Evolutionary conservation across 2,329 filamentous ascomycete species (phyloP).

Genomic region (Amesomyces nigricolor): DNA sequence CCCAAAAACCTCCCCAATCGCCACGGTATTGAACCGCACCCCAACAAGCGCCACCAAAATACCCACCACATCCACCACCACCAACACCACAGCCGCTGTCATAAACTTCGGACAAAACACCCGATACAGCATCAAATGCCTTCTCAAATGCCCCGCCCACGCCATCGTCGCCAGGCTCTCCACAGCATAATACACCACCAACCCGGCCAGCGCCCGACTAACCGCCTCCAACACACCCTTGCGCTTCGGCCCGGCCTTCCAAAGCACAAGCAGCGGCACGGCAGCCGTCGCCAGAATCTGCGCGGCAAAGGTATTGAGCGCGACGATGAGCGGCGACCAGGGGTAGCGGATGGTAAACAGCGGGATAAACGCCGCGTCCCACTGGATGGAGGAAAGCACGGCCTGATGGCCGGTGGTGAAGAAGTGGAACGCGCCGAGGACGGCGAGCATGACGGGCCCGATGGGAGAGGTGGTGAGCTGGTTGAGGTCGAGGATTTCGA

Average conservation of each 20-base stretch:
- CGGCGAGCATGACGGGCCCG: conserved; percentile 74
- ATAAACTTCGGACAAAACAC: conserved; percentile 92
- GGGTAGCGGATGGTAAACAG: conserved; percentile 79
- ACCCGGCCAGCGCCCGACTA: conserved; percentile 64
- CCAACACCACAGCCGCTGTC: conserved; percentile 64
- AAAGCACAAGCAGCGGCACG: conserved; percentile 76
- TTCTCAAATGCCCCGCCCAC: conserved; percentile 80
- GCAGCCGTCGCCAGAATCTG: conserved; percentile 77
- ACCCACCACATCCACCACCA: conserved; percentile 71
- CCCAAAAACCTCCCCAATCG: conserved; percentile 84
- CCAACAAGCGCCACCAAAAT: conserved; percentile 68
- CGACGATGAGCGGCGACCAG: conserved; percentile 76
- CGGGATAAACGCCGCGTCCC: conserved; percentile 92
- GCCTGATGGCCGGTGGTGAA: conserved; percentile 99
- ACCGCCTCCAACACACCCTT: conserved; percentile 64
- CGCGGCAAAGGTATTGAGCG: conserved; percentile 81
- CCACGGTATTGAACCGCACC: conserved; percentile 68
- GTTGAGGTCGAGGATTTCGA: conserved; percentile 58
- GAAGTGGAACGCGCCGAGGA: conserved; percentile 91
- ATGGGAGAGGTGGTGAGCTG: conserved; percentile 62
- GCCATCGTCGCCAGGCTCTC: conserved; percentile 80
- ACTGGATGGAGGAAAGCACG: conserved; percentile 80
- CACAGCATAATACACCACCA: conserved; percentile 76
- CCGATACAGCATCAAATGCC: conserved; percentile 94
- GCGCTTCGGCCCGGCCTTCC: conserved; percentile 79